phyloP scores from a whole-genome alignment of 2,329 filamentous ascomycete species.

The Trichoderma sp. region DNA sequence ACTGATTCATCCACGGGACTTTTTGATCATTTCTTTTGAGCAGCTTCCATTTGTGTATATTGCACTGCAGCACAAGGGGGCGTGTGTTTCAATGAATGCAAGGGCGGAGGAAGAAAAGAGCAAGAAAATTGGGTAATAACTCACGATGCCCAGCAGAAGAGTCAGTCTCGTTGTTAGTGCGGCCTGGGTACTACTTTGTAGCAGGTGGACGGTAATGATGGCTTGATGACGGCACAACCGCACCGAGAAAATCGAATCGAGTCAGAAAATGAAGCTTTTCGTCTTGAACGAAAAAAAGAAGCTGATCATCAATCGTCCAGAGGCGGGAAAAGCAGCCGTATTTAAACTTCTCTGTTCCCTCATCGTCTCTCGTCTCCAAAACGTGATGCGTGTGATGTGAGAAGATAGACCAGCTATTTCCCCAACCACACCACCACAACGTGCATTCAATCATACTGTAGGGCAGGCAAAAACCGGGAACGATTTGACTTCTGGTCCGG shows the following conservation, averaged over 20 bases:
- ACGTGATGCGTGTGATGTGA: background rate
- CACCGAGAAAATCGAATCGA: background rate
- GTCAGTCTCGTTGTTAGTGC: slow-evolving; percentile 8
- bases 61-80: slow-evolving; percentile 13
- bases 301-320: background rate
- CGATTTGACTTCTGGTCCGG: background rate
- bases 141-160: slow-evolving; percentile 10
- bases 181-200: background rate
- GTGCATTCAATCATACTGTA: slow-evolving; percentile 15
- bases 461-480: slow-evolving; percentile 16
- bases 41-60: background rate
- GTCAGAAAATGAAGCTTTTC: slow-evolving; percentile 3
- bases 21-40: background rate
- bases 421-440: slow-evolving; percentile 8
- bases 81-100: background rate
- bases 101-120: background rate
- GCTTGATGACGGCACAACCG: slow-evolving; percentile 23
- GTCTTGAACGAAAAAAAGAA: slow-evolving; percentile 4
- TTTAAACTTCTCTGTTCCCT: slow-evolving; percentile 17
- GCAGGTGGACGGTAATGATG: slow-evolving; percentile 14
- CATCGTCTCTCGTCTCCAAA: background rate
- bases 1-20: slow-evolving; percentile 14
- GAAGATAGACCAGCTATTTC: background rate
- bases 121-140: slow-evolving; percentile 1
- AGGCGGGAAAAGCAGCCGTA: slow-evolving; percentile 9